Evolutionary conservation across 1,139 yeast genomes (phyloP).

Genomic region (Blastobotrys niveus): DNA sequence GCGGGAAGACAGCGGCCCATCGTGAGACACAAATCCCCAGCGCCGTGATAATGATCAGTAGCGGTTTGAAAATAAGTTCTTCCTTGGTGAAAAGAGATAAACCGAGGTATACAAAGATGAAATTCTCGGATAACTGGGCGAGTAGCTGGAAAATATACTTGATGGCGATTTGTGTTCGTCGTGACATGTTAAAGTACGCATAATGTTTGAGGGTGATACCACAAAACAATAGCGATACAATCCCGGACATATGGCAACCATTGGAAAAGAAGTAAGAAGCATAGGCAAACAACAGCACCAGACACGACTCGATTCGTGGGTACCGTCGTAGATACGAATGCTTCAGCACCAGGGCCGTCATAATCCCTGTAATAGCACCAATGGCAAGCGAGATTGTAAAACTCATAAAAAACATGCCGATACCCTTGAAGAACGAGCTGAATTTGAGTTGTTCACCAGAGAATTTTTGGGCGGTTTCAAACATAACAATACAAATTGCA

Average conservation of each 20-base stretch:
- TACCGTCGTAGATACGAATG: conserved; percentile 90
- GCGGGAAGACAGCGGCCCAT: conserved; percentile 96
- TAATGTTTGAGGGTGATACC: conserved; percentile 96
- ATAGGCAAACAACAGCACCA: conserved; percentile 85
- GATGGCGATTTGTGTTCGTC: conserved; percentile 94
- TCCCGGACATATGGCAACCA: conserved; percentile 99
- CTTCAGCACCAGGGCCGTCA: conserved; percentile 83
- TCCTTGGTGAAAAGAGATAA: conserved; percentile 93
- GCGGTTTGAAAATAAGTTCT: conserved; percentile 88
- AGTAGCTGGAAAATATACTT: conserved; percentile 88
- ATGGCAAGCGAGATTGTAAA: conserved; percentile 89
- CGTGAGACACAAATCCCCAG: conserved; percentile 90
- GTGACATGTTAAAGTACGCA: conserved; percentile 95
- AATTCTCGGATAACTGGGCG: conserved; percentile 94
- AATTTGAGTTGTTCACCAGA: conserved; percentile 78
- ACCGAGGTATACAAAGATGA: conserved; percentile 92
- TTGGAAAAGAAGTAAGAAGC: conserved; percentile 96
- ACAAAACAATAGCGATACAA: conserved; percentile 88
- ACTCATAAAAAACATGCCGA: conserved; percentile 87
- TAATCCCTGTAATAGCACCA: conserved; percentile 80
- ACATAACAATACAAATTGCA: conserved; percentile 98
- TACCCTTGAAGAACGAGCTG: conserved; percentile 82
- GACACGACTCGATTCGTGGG: conserved; percentile 94
- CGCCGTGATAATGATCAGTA: conserved; percentile 83
- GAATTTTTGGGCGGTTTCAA: conserved; percentile 95